These are phyloP conservation scores for Clonostachys rhizophaga DNA, from an alignment of 2,329 filamentous ascomycete genomes.

Conservation along the genomic window DNA sequence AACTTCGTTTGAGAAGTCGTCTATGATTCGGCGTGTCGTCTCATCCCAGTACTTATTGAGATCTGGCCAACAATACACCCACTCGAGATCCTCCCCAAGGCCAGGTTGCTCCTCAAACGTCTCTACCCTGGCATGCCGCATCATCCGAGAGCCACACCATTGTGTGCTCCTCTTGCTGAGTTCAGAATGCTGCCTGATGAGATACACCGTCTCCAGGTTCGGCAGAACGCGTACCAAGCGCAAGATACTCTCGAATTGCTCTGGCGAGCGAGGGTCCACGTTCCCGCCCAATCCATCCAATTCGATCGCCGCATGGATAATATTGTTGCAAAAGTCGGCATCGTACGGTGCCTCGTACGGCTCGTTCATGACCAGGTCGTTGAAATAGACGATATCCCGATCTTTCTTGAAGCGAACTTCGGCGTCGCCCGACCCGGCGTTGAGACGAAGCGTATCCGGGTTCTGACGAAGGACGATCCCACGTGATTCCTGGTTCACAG, in stretches of 20 bases:
- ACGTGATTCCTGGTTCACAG: neutral
- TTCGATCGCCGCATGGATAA: neutral
- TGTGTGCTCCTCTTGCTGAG: too few relatives aligned
- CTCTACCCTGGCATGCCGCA: neutral
- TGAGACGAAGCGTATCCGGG: neutral
- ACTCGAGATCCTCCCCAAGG: neutral
- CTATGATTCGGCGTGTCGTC: too few relatives aligned
- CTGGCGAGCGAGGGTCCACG: neutral
- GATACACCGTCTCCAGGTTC: neutral
- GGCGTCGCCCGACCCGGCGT: neutral
- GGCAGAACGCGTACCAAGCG: neutral
- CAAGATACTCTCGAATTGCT: too few relatives aligned
- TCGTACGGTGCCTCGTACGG: too few relatives aligned
- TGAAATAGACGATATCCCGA: neutral
- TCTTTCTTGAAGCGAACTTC: neutral
- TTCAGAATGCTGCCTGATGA: neutral
- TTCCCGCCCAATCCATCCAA: neutral
- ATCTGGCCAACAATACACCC: neutral
- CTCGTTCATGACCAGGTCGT: too few relatives aligned
- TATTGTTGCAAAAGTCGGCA: neutral
- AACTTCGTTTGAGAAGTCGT: too few relatives aligned
- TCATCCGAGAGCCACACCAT: neutral
- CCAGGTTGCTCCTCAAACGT: neutral
- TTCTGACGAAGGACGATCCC: neutral
- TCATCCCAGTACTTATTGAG: too few relatives aligned